Evolutionary conservation across 2,329 filamentous ascomycete genomes (phyloP).

Genomic region (Claviceps monticola): DNA sequence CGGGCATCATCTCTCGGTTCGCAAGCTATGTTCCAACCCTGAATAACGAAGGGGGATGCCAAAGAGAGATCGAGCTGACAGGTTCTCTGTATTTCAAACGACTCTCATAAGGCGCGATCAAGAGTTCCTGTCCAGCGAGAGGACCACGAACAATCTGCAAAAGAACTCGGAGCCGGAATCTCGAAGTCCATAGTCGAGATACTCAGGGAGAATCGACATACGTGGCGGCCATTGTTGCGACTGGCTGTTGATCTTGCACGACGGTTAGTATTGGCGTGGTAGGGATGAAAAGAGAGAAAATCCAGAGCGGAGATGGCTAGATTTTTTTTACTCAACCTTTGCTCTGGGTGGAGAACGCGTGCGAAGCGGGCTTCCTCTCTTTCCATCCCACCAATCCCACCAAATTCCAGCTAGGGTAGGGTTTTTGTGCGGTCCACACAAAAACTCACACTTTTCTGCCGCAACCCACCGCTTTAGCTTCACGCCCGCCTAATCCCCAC

Average conservation of each 20-base stretch:
- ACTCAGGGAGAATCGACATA: slow-evolving; percentile 33
- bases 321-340: slow-evolving; percentile 4
- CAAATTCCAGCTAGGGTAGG: slow-evolving; percentile 18
- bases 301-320: background rate
- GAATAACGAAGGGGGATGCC: slow-evolving; percentile 41
- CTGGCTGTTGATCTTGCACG: slow-evolving; percentile 20
- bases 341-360: background rate
- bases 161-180: slow-evolving; percentile 35
- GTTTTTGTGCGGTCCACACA: slow-evolving; percentile 15
- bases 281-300: slow-evolving; percentile 8
- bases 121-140: slow-evolving; percentile 53
- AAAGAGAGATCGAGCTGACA: slow-evolving; percentile 71
- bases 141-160: slow-evolving; percentile 68
- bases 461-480: slow-evolving; percentile 19
- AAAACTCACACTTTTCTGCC: slow-evolving; percentile 20
- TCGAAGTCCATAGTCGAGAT: slow-evolving; percentile 16
- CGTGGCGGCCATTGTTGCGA: slow-evolving; percentile 36
- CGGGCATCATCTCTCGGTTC: slow-evolving; percentile 44
- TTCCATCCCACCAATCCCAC: background rate
- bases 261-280: slow-evolving; percentile 26
- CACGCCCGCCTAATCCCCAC: slow-evolving; percentile 12
- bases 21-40: slow-evolving; percentile 33
- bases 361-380: background rate
- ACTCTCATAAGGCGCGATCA: background rate
- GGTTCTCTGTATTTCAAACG: slow-evolving; percentile 16